Evolutionary conservation across 2,329 filamentous ascomycete genomes (phyloP), one percentile per base, ranked within the genome.

Genomic region (Aspergillus vadensis): DNA sequence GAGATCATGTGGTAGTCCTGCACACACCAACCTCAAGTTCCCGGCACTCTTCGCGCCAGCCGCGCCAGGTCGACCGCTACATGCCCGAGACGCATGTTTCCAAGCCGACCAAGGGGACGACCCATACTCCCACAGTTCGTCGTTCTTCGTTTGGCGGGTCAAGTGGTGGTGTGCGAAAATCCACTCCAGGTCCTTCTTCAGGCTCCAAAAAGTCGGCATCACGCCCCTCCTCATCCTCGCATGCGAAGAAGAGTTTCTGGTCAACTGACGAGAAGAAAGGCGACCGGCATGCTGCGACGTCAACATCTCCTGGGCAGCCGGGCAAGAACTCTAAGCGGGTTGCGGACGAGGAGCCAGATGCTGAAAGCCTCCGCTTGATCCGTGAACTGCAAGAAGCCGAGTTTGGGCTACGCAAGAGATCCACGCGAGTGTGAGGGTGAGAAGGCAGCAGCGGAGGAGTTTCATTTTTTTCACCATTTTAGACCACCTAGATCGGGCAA

Each of bases 321-420:
- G 63, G 59, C 58, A 75, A 74, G 62, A 67, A 65, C 55, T 44
- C 57, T 21, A 74, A 74, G 50, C 67, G 63, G 41, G 65, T 68
- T 38, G 54, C 63, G n/a, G 72, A 76, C 17, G 68, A 70, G 27
- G 73, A 73, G 21, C 68, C 73, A 8, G 79, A 81, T 63, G 72
- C 74, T 7, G 78, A 80, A 58, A 80, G 76, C 55, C 63, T 80
- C 62, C 76, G 73, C 53, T 63, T 80, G 50, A 80, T 80, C 51
- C 74, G 76, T 59, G 76, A 80, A 66, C 64, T 81, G 32, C 78
- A 80, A 60, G 79, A 79, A 64, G 74, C 79, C 58, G 79, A 81
- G 25, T 79, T 80, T 55, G 77, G 79, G 21, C 68, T 81, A 53
- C 72, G 79, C 44, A 74, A 75, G 67, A 72, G 77, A 55, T 50